Evolutionary conservation across 805 yeast species (phyloP).

Genomic region (Kodamaea neixiangensis): DNA sequence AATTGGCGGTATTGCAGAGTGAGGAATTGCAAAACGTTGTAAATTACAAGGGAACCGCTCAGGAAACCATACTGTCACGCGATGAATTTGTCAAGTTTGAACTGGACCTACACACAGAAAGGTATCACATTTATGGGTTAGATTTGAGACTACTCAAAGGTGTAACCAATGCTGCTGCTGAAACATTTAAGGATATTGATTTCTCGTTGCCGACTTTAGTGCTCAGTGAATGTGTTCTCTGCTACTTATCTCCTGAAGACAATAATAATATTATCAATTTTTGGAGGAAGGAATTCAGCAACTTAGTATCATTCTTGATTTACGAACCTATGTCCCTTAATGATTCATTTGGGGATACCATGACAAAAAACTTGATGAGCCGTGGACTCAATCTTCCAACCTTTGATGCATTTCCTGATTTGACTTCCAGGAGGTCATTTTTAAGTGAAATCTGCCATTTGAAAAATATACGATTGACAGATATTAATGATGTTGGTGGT

Average conservation of each 20-base stretch:
- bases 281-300: slow-evolving; percentile 33
- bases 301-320: slow-evolving; percentile 38
- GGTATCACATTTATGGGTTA: slow-evolving; percentile 54
- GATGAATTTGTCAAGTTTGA: slow-evolving; percentile 25
- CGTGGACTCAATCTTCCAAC: slow-evolving; percentile 67
- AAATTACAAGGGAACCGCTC: slow-evolving; percentile 10
- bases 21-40: slow-evolving; percentile 29
- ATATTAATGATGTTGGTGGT: slow-evolving; percentile 46
- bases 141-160: slow-evolving; percentile 49
- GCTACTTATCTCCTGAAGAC: slow-evolving; percentile 59
- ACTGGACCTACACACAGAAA: slow-evolving; percentile 34
- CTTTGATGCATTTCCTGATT: slow-evolving; percentile 52
- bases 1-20: slow-evolving; percentile 43
- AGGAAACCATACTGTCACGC: slow-evolving; percentile 17
- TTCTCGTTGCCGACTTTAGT: slow-evolving; percentile 55
- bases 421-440: slow-evolving; percentile 27
- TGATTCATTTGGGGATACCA: slow-evolving; percentile 67
- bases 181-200: slow-evolving; percentile 27
- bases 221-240: slow-evolving; percentile 74
- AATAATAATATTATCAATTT: slow-evolving; percentile 47
- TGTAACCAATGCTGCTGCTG: slow-evolving; percentile 5
- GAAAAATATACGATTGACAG: slow-evolving; percentile 42
- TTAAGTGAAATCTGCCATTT: slow-evolving; percentile 23
- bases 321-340: slow-evolving; percentile 73
- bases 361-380: slow-evolving; percentile 58